phyloP scores from a whole-genome alignment of 441 rosid species.

The Macaranga tanarius region DNA sequence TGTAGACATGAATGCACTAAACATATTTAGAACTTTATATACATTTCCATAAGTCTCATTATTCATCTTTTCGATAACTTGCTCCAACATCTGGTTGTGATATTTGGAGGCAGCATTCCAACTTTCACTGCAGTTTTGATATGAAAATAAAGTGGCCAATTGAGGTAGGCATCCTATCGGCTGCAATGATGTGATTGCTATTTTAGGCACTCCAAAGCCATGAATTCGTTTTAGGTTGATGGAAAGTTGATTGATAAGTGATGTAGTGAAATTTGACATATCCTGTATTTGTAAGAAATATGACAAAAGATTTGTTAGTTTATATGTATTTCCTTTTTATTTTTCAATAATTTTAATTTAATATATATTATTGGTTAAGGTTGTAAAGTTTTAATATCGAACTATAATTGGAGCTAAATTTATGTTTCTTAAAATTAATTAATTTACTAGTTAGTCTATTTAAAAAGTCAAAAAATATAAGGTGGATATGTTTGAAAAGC shows the following conservation, averaged over 20 bases:
- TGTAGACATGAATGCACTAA: slow-evolving; percentile 41
- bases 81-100: slow-evolving; percentile 41
- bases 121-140: slow-evolving; percentile 36
- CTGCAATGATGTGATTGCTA: slow-evolving; percentile 36
- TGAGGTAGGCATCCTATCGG: slow-evolving; percentile 56
- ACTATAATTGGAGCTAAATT: too few relatives aligned
- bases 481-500: too few relatives aligned
- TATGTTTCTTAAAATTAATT: too few relatives aligned
- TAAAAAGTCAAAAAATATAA: too few relatives aligned
- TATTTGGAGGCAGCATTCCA: slow-evolving; percentile 28
- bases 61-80: slow-evolving; percentile 35
- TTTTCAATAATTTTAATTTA: too few relatives aligned
- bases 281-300: slow-evolving; percentile 21
- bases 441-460: too few relatives aligned
- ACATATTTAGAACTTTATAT: slow-evolving; percentile 39
- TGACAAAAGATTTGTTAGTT: neutral
- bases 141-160: slow-evolving; percentile 30
- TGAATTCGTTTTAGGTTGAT: slow-evolving; percentile 34
- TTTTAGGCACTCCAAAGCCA: slow-evolving; percentile 42
- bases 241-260: slow-evolving; percentile 32
- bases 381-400: too few relatives aligned
- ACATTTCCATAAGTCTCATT: slow-evolving; percentile 7
- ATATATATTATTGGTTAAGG: too few relatives aligned
- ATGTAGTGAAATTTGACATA: slow-evolving; percentile 20
- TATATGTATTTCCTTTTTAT: too few relatives aligned